Percentiles rank a stretch among this genome's conserved stretches.
phyloP scores from a whole-genome alignment of 352 stramenopile species.

The Thraustotheca clavata region DNA sequence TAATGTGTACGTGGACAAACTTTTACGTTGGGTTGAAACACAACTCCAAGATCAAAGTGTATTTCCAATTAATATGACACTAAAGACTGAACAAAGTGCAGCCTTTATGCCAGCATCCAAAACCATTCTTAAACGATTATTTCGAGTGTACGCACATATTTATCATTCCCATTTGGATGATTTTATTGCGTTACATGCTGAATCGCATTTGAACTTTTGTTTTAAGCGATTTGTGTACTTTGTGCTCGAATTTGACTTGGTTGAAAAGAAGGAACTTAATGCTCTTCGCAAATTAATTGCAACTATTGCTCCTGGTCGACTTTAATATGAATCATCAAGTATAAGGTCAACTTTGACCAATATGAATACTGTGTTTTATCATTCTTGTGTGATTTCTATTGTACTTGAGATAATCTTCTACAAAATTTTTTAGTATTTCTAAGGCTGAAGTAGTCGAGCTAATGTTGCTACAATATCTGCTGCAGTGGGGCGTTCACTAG shows the following conservation, averaged over 20 bases:
- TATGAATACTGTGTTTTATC: background rate
- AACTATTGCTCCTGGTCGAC: conserved; percentile 22
- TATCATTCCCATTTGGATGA: conserved; percentile 93
- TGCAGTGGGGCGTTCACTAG: conserved; percentile 9
- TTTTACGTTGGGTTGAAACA: conserved; percentile 81
- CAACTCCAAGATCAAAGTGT: conserved; percentile 68
- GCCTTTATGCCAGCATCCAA: conserved; percentile 9
- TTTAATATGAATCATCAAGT: background rate
- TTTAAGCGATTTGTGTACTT: conserved; percentile 98
- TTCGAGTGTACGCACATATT: conserved; percentile 96
- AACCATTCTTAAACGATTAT: conserved; percentile 91
- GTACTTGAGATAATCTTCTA: too few species aligned
- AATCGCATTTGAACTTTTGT: conserved; percentile 93
- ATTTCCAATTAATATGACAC: conserved; percentile 28
- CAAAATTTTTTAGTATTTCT: too few species aligned
- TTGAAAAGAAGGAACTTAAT: conserved; percentile 92
- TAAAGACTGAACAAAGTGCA: conserved; percentile 18
- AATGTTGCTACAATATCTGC: background rate
- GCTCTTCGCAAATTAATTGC: conserved; percentile 90
- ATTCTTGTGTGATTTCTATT: too few species aligned
- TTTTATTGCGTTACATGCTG: conserved; percentile 86
- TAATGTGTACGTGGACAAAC: conserved; percentile 72
- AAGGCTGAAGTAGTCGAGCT: background rate
- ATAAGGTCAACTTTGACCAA: background rate
- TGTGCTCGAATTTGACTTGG: conserved; percentile 87